Percentiles rank a stretch among this genome's conserved stretches.
These are phyloP conservation scores for Fusarium piperis DNA, from an alignment of 2,329 filamentous ascomycete genomes.

Conservation along the genomic window DNA sequence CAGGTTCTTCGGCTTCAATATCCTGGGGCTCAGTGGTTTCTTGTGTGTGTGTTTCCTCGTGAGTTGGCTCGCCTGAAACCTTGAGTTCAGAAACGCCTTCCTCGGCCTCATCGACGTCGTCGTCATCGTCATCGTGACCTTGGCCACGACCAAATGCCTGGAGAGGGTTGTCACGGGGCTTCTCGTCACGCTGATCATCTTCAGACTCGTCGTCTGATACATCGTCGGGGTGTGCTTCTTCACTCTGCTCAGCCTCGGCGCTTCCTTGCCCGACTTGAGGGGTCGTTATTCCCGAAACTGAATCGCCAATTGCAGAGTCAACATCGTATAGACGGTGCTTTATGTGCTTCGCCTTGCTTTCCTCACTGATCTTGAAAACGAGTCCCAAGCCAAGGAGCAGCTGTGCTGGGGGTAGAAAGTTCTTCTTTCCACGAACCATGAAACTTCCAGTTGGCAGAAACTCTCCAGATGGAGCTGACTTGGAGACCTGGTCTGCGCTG, in stretches of 20 bases:
- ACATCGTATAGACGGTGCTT: constrained; percentile 65
- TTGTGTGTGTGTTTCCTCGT: constrained; percentile 43
- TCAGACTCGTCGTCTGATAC: constrained; percentile 46
- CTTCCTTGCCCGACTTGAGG: constrained; percentile 41
- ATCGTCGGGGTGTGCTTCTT: constrained; percentile 44
- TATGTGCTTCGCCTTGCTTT: constrained; percentile 82
- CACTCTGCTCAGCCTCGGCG: constrained; percentile 28
- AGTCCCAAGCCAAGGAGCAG: constrained; percentile 88
- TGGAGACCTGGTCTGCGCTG: constrained; percentile 87
- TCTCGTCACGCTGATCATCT: constrained; percentile 43
- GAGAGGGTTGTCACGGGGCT: constrained; percentile 51
- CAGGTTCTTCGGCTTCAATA: constrained; percentile 42
- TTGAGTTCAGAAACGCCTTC: constrained; percentile 40
- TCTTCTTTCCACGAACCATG: constrained; percentile 85
- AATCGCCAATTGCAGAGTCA: constrained; percentile 28
- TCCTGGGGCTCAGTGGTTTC: constrained; percentile 44
- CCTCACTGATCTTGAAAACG: constrained; percentile 88
- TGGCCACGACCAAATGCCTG: constrained; percentile 42
- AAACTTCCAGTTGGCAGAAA: constrained; percentile 83
- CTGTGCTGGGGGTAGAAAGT: constrained; percentile 87
- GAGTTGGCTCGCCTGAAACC: constrained; percentile 38
- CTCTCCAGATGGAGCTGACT: constrained; percentile 81
- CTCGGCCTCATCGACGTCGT: constrained; percentile 40
- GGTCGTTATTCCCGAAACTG: constrained; percentile 13
- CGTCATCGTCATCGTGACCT: constrained; percentile 41